A percentile compares a stretch with the other conserved stretches of the same genome.
Conservation (phyloP, 2,329 filamentous ascomycete species). For the Corinectria fuckeliana region DNA sequence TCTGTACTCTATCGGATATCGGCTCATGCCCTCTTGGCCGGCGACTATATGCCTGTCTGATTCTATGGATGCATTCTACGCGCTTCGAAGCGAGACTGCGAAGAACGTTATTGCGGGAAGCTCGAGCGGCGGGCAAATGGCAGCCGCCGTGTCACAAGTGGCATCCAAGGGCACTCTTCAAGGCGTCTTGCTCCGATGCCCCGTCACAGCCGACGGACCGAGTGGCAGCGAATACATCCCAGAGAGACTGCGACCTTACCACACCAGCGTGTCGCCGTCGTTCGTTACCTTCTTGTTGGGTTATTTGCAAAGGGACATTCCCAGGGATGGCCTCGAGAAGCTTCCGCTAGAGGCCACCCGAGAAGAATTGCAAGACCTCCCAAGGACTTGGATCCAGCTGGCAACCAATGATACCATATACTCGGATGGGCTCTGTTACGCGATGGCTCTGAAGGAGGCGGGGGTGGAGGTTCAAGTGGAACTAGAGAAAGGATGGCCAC, state of each 20-base stretch:
- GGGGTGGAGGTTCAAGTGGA: conserved; percentile 50
- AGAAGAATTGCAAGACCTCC: conserved; percentile 42
- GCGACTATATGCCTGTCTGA: conserved; percentile 51
- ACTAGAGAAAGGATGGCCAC: conserved; percentile 55
- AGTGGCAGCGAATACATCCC: conserved; percentile 47
- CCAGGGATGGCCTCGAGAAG: conserved; percentile 48
- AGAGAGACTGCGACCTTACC: conserved; percentile 40
- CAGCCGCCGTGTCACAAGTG: conserved; percentile 50
- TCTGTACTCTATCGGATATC: conserved; percentile 55
- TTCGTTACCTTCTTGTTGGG: conserved; percentile 48
- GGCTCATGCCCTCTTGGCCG: conserved; percentile 49
- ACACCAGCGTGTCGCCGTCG: conserved; percentile 48
- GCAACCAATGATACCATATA: conserved; percentile 59
- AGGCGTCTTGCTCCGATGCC: conserved; percentile 55
- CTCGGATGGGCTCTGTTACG: conserved; percentile 59
- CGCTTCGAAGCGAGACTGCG: conserved; percentile 13
- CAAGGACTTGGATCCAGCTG: conserved; percentile 56
- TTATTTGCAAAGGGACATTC: conserved; percentile 42
- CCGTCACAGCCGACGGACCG: conserved; percentile 54
- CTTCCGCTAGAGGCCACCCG: conserved; percentile 50
- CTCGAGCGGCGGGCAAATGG: conserved; percentile 57
- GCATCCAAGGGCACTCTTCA: conserved; percentile 37
- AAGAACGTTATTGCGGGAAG: conserved; percentile 50
- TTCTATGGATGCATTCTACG: conserved; percentile 46
- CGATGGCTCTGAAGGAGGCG: conserved; percentile 47